Evolutionary conservation across 1,284 basidiomycete species (phyloP).

Genomic region (Fomitopsis betulina): DNA sequence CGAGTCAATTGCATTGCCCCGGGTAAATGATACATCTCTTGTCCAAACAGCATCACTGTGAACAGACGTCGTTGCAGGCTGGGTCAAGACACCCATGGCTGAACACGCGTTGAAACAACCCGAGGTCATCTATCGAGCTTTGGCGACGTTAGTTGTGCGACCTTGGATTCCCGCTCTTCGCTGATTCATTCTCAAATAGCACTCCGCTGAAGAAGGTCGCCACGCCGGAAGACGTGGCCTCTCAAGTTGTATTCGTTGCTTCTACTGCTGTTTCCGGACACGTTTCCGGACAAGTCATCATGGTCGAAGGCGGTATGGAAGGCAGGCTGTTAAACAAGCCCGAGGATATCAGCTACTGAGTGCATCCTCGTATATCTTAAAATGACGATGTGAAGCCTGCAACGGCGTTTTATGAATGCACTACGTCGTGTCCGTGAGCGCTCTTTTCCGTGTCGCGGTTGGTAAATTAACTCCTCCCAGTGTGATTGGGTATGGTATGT

Average conservation of each 20-base stretch:
- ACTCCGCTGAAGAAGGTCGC: slow-evolving; percentile 72
- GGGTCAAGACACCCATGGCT: slow-evolving; percentile 63
- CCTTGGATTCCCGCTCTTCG: not conserved
- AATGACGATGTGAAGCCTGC: no score
- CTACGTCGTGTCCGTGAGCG: no score
- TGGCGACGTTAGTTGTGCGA: slow-evolving; percentile 52
- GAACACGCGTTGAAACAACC: slow-evolving; percentile 42
- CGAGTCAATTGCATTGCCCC: slow-evolving; percentile 73
- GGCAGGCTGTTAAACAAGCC: slow-evolving; percentile 45
- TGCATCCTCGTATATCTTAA: no score
- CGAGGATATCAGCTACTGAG: slow-evolving; percentile 26
- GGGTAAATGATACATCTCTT: slow-evolving; percentile 2
- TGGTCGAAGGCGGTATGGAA: slow-evolving; percentile 79
- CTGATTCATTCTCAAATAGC: slow-evolving; percentile 28
- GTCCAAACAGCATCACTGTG: no score
- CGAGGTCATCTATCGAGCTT: slow-evolving; percentile 42
- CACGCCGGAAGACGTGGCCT: slow-evolving; percentile 56
- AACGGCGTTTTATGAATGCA: no score
- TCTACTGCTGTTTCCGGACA: slow-evolving; percentile 66
- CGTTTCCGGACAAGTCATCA: slow-evolving; percentile 64
- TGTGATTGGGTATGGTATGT: no score
- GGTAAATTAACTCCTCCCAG: no score
- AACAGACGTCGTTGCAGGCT: slow-evolving; percentile 37
- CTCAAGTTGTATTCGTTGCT: slow-evolving; percentile 59
- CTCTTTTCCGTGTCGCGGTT: no score